Evolutionary conservation across 192 early-diverging fungal genomes (phyloP).

Genomic region (Backusella australiensis): DNA sequence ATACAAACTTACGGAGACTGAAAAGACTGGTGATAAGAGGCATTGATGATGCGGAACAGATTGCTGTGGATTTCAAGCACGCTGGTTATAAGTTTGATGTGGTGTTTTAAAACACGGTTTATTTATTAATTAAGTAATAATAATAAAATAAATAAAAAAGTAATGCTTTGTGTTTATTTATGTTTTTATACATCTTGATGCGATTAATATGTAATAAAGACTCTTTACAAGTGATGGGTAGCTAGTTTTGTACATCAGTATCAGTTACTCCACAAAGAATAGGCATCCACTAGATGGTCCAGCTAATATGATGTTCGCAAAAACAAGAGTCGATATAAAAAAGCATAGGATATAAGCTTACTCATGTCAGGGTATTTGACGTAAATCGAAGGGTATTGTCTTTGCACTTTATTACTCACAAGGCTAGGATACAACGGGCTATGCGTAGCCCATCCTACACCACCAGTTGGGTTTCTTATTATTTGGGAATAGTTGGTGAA

Average conservation of each 20-base stretch:
- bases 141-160: no score
- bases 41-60: neutral
- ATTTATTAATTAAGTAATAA: no score
- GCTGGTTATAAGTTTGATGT: neutral
- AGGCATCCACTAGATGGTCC: neutral
- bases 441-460: neutral
- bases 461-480: no score
- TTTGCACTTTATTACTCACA: neutral
- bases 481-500: no score
- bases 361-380: neutral
- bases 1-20: neutral
- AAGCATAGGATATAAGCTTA: neutral
- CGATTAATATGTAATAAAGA: no score
- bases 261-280: neutral
- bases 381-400: neutral
- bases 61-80: neutral
- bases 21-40: neutral
- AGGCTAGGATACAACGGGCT: neutral
- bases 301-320: neutral
- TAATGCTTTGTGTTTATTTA: no score
- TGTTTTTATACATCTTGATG: no score
- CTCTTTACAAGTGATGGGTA: no score
- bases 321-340: no score
- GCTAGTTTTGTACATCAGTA: no score
- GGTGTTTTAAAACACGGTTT: neutral